Evolutionary conservation across 2,329 filamentous ascomycete genomes (phyloP), one percentile per base, ranked within the genome.

Genomic region (Trichoderma hamatum): DNA sequence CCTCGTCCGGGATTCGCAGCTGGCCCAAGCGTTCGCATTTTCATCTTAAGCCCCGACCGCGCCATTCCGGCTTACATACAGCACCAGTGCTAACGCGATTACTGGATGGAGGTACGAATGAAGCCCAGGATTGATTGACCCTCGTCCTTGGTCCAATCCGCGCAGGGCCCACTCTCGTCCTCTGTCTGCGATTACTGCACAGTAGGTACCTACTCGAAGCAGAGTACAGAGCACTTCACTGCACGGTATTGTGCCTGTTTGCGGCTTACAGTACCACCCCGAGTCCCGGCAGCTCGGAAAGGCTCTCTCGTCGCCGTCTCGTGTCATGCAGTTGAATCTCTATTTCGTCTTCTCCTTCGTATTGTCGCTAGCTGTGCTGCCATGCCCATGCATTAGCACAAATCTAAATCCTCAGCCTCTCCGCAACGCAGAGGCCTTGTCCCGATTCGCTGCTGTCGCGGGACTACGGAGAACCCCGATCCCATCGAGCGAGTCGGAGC

Each of bases 1-100:
- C 16, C 36, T 30, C 28, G 32, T 54, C 24, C 16, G 55, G 5
- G 19, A 11, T 34, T 36, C n/a, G 54, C 30, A 14, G 46, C 46
- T 58, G 63, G 63, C 36, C 63, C 39, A 32, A 59, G 63, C 63
- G 63, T 13, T 10, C 32, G 54, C 51, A 32, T 54, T 59, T 43
- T 58, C 63, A 67, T 67, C 54, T 67, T 59, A 67, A 67, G n/a
- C 63, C 63, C 39, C 63, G 63, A 67, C 63, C 43, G 54, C 63
- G 54, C 63, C 28, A 56, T 30, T 59, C 63, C 63, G 39, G 54
- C 63, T 58, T 49, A 67, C n/a, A n/a, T n/a, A n/a, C n/a, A n/a
- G n/a, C n/a, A n/a, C 62, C 24, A 55, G 21, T 5, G 34, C 11
- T 28, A n/a, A 32, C 16, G 26, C 26, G 36, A 43, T 6, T 55